Evolutionary conservation across 192 early-diverging fungal genomes (phyloP).

Genomic region (Backusella luteola): DNA sequence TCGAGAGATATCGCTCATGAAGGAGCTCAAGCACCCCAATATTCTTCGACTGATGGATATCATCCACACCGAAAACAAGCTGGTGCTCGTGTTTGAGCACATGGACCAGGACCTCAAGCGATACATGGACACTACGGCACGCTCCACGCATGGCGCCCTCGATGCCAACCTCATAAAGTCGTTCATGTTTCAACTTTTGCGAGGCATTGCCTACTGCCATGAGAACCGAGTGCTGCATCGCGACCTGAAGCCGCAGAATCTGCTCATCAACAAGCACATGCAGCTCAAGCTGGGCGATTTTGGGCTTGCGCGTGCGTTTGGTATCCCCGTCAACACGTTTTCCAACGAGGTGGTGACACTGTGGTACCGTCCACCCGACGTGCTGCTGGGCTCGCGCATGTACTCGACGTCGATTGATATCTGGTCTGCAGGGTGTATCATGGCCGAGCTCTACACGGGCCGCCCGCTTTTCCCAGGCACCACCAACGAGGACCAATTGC

Average conservation of each 20-base stretch:
- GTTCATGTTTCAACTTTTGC: conserved; percentile 80
- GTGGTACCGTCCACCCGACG: conserved; percentile 97
- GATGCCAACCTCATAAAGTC: conserved; percentile 66
- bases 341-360: conserved; percentile 98
- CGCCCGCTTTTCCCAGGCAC: conserved; percentile 80
- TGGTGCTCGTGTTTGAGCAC: conserved; percentile 83
- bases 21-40: conserved; percentile 92
- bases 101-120: conserved; percentile 88
- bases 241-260: conserved; percentile 84
- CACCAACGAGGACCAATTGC: conserved; percentile 77
- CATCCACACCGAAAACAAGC: conserved; percentile 84
- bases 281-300: conserved; percentile 86
- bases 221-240: conserved; percentile 81
- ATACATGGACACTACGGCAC: conserved; percentile 80
- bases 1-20: conserved; percentile 97
- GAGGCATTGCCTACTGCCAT: conserved; percentile 82
- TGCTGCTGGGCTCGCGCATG: conserved; percentile 89
- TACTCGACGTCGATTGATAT: conserved; percentile 97
- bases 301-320: conserved; percentile 83
- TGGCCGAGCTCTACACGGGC: conserved; percentile 89
- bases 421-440: conserved; percentile 98
- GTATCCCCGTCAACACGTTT: conserved; percentile 89
- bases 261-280: conserved; percentile 74
- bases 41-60: conserved; percentile 83
- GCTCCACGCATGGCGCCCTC: conserved; percentile 61